Conservation (phyloP, 2,329 filamentous ascomycete species). For the Xylaria sp. region DNA sequence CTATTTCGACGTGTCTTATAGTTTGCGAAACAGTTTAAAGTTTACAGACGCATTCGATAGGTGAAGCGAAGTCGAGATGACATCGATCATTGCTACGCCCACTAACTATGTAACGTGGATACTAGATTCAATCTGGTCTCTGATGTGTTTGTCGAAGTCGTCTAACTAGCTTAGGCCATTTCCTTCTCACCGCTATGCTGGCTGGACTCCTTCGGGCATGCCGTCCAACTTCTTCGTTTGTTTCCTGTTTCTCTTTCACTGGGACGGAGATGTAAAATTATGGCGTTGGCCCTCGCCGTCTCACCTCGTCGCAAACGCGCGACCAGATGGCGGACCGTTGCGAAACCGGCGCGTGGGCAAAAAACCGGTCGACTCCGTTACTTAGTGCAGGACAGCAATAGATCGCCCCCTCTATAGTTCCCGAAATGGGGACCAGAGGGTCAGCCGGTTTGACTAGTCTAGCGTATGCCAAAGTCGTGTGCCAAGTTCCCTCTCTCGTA, state of each 20-base stretch:
- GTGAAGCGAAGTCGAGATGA: background rate
- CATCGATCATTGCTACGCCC: background rate
- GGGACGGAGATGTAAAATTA: slow-evolving; percentile 3
- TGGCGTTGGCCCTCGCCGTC: background rate
- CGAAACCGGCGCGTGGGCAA: slow-evolving; percentile 3
- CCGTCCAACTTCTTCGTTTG: background rate
- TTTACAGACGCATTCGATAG: background rate
- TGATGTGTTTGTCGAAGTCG: background rate
- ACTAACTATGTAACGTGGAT: background rate
- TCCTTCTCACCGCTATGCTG: background rate
- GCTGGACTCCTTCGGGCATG: background rate
- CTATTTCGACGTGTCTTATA: background rate
- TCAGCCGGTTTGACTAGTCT: slow-evolving; percentile 18
- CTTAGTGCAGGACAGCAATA: background rate
- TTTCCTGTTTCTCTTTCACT: background rate
- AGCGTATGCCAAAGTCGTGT: slow-evolving; percentile 18
- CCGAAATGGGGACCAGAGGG: slow-evolving; percentile 32
- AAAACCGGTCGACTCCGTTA: slow-evolving; percentile 28
- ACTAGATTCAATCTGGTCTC: background rate
- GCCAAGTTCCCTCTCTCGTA: slow-evolving; percentile 17
- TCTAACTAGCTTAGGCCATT: background rate
- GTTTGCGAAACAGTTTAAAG: background rate
- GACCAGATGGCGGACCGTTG: slow-evolving; percentile 17
- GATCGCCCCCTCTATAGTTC: slow-evolving; percentile 27
- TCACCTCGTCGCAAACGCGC: slow-evolving; percentile 13